Base-by-base conservation (phyloP, 768 basidiomycete genomes). In the Termitomyces bulborhizus region DNA sequence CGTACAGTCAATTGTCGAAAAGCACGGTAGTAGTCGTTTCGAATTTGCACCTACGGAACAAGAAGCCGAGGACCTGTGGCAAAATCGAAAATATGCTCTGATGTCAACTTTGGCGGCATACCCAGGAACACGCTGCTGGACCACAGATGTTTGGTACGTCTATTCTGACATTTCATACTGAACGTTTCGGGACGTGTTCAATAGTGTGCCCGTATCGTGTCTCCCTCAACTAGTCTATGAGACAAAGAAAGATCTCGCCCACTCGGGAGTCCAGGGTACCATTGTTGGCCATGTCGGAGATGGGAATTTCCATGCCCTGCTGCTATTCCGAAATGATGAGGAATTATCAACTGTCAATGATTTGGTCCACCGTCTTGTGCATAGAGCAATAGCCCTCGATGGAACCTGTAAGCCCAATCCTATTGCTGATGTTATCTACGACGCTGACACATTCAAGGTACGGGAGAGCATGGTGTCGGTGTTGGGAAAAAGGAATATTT, bases 381-480 rank as follows among this genome's bases (percentile, higher is more conserved):
- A 83, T 58, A 79, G 87, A n/a, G 88, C 88, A 4, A 74, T 91
- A 39, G 73, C 76, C 13, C 71, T 90, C 53, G 89, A 90, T 58
- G 89, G 89, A 44, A 90, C 89, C 18, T 90, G 88, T 86, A 59
- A 58, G 84, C 69, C 18, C 32, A 42, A 15, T 44, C 8, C 29
- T 27, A n/a, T 24, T 26, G 18, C 31, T 36, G 21, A 6, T 16
- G 32, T 42, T 49, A 46, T 44, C 27, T 32, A 37, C 41, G 16
- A 60, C n/a, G 11, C 60, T 46, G n/a, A 40, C 7, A 6, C 45
- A 27, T 51, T 52, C 9, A 57, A 90, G 86, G 86, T 61, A 90
- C 88, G 3, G 90, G 90, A 8, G 91, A 94, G 67, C 92, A 94
- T 66, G 92, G 92, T 0, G 86, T 94, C 13, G 92, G 93, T 1